phyloP scores from a whole-genome alignment of 139 green algal genomes.

The Zygnema cylindricum region DNA sequence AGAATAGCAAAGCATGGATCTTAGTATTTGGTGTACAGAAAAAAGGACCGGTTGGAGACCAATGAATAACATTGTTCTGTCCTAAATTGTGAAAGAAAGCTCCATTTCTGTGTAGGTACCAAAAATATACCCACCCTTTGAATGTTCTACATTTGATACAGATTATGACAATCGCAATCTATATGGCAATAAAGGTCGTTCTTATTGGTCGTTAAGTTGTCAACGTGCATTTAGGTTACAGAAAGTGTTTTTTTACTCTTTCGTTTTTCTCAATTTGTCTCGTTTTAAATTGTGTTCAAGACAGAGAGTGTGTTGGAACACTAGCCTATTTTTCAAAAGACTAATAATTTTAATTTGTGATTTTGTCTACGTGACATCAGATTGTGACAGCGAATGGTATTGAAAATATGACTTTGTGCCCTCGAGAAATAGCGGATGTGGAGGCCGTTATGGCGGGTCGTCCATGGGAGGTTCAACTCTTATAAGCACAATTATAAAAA shows the following conservation, averaged over 20 bases:
- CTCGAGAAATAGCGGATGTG: constrained; percentile 78
- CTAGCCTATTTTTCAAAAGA: constrained; percentile 20
- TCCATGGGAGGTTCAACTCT: too few relatives aligned
- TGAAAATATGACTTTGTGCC: constrained; percentile 79
- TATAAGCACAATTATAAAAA: too few relatives aligned
- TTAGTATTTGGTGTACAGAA: too few relatives aligned
- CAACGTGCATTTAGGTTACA: not conserved
- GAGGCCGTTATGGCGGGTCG: constrained; percentile 87
- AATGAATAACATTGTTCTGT: not conserved
- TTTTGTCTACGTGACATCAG: constrained; percentile 14
- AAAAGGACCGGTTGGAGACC: not conserved
- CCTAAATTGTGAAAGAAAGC: not conserved
- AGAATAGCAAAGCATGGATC: not conserved
- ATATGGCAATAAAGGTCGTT: not conserved
- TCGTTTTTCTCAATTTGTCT: not conserved
- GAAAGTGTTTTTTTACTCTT: constrained; percentile 1
- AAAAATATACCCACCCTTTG: not conserved
- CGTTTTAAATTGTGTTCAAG: not conserved
- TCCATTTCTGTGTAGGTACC: not conserved
- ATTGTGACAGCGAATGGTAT: constrained; percentile 73
- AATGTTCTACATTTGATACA: not conserved
- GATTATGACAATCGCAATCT: not conserved
- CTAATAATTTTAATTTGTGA: not conserved
- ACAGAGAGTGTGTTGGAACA: not conserved
- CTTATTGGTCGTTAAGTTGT: not conserved